Conservation (phyloP, 257 asterid genomes). For the Salvia hispanica region DNA sequence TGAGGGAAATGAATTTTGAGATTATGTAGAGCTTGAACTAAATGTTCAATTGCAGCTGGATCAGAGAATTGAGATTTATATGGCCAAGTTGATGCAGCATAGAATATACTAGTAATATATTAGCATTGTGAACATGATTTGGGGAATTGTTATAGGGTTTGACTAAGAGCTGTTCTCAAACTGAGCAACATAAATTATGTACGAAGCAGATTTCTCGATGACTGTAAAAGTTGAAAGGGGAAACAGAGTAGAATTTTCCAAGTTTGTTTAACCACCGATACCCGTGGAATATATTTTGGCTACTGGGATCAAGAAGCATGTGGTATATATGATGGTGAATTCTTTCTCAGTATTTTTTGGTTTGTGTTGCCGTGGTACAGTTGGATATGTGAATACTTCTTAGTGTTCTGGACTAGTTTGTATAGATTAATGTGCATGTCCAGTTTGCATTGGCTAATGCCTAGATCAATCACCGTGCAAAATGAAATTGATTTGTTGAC, state of each 20-base stretch:
- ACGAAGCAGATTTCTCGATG: not conserved
- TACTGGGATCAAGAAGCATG: slow-evolving; percentile 2
- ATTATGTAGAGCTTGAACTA: not conserved
- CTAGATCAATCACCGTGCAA: not conserved
- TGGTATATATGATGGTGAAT: not conserved
- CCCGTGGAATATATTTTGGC: not conserved
- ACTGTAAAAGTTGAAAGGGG: not conserved
- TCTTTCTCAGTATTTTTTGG: not conserved
- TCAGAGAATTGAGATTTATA: not conserved
- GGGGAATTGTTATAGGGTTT: not conserved
- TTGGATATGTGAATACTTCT: not conserved
- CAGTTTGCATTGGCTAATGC: not conserved
- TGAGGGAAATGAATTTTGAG: not conserved
- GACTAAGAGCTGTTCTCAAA: not conserved
- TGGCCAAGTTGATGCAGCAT: not conserved
- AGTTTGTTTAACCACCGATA: not conserved
- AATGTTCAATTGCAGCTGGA: not conserved
- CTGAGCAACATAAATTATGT: not conserved
- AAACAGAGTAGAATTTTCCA: not conserved
- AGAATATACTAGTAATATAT: not conserved
- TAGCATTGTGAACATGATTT: not conserved
- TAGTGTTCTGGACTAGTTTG: not conserved
- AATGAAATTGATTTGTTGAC: not conserved
- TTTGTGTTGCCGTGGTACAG: not conserved
- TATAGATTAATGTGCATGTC: not conserved